These are phyloP conservation scores for Arthrobotrys sphaeroides DNA, from an alignment of 2,329 filamentous ascomycete genomes.

Conservation along the genomic window DNA sequence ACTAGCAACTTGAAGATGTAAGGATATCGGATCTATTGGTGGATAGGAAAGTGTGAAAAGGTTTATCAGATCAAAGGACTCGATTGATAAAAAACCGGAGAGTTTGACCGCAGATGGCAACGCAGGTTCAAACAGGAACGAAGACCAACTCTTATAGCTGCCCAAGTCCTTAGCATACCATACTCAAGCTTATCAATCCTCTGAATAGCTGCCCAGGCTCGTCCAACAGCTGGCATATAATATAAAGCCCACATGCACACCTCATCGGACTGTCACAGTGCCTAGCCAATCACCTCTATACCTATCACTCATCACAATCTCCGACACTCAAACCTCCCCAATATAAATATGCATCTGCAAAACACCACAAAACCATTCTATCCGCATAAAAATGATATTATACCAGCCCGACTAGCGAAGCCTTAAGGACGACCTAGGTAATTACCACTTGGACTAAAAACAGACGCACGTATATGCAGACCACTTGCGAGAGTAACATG, in stretches of 20 bases:
- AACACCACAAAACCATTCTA: neutral
- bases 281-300: too few relatives aligned
- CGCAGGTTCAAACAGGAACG: constrained; percentile 2
- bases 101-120: neutral
- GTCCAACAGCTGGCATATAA: too few relatives aligned
- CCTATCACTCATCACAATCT: too few relatives aligned
- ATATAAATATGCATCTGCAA: too few relatives aligned
- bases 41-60: neutral
- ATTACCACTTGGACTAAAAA: too few relatives aligned
- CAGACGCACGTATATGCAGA: neutral
- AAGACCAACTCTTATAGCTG: neutral
- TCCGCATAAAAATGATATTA: constrained; percentile 7
- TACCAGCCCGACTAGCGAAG: constrained; percentile 7
- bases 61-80: constrained; percentile 14
- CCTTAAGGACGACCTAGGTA: constrained; percentile 13
- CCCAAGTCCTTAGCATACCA: too few relatives aligned
- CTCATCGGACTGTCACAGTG: too few relatives aligned
- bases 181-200: constrained; percentile 8
- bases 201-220: neutral
- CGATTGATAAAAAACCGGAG: constrained; percentile 13
- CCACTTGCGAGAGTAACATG: neutral
- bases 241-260: too few relatives aligned
- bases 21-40: neutral
- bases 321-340: too few relatives aligned
- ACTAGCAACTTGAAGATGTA: neutral